These are phyloP conservation scores for Nakaseomyces uthaithaninus DNA, from an alignment of 1,139 yeast genomes.

Conservation along the genomic window DNA sequence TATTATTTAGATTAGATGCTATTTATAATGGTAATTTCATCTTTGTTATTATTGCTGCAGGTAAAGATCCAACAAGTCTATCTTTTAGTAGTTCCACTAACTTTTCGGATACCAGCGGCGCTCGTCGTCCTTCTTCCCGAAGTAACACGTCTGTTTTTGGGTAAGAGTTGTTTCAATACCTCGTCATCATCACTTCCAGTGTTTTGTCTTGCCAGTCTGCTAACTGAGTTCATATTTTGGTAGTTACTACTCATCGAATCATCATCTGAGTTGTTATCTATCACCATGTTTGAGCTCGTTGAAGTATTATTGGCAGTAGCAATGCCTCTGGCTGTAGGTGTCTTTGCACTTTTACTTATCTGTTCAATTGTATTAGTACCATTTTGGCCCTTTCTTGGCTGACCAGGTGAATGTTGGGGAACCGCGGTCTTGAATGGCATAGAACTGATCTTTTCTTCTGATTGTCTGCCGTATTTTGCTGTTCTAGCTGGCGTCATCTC, in stretches of 20 bases:
- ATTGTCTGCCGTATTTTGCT: slow-evolving; percentile 13
- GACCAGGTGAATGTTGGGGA: slow-evolving; percentile 65
- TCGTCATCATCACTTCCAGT: slow-evolving; percentile 11
- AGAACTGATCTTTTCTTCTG: slow-evolving; percentile 29
- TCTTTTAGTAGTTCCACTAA: slow-evolving; percentile 28
- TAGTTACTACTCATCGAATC: slow-evolving; percentile 11
- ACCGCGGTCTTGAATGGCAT: slow-evolving; percentile 41
- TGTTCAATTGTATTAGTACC: slow-evolving; percentile 31
- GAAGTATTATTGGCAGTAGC: slow-evolving; percentile 7
- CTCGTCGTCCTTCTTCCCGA: slow-evolving; percentile 31
- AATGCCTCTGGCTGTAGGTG: slow-evolving; percentile 6
- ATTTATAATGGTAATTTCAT: no score
- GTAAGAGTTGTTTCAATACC: slow-evolving; percentile 25
- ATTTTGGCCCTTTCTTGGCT: slow-evolving; percentile 69
- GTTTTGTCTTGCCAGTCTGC: slow-evolving; percentile 7
- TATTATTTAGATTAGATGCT: slow-evolving; percentile 1
- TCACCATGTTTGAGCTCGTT: slow-evolving; percentile 1
- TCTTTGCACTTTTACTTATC: slow-evolving; percentile 16
- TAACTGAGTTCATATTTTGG: background rate
- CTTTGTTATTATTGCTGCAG: no score
- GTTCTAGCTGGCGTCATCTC: slow-evolving; percentile 28
- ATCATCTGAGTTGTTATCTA: slow-evolving; percentile 22
- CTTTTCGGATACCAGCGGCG: slow-evolving; percentile 30
- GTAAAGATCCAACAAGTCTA: no score
- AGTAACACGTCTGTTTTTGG: slow-evolving; percentile 26